Evolutionary conservation across 352 stramenopile species (phyloP), one percentile per base, ranked within the genome.

Genomic region (Pythium myriotylum): DNA sequence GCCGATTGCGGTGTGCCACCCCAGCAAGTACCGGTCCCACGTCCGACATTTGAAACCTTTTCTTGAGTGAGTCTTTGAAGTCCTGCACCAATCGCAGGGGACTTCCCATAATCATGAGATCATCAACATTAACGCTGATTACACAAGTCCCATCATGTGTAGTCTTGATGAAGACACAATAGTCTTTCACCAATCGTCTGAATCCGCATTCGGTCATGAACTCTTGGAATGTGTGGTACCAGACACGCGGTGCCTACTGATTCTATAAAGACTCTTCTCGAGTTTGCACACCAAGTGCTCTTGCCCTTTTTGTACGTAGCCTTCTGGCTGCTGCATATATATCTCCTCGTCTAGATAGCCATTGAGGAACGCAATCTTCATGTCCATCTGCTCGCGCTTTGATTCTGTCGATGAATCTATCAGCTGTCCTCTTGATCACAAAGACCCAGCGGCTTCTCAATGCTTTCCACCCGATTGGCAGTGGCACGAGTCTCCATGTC

Each of bases 71-170:
- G 0, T 42, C 7, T 16, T 63, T 59, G 52, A 74, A 19, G 3
- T 58, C 41, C 2, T 50, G 10, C 8, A 63, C 45, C 10, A 60
- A 41, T 17, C 20, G 20, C 23, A 56, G 27, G 8, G 26, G 43
- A 9, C 10, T 27, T 49, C 33, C 50, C 1, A 58, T 53, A n/a
- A 70, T 20, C 33, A 74, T 6, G 8, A 74, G 46, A 29, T 74
- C 67, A 27, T 74, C 62, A 1, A 74, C 55, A 22, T 74, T 68
- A 0, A 61, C 53, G 29, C 32, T 54, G 23, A 74, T 16, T 10
- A 62, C 39, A 17, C 50, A 62, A 14, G 35, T 54, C 5, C n/a
- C 35, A 14, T 23, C 29, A 32, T 1, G 9, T 41, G 19, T 59
- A 33, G 58, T 59, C 7, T 23, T 39, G 47, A 67, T 49, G 41